These are phyloP conservation scores for Pholiota conissans DNA, from an alignment of 768 basidiomycete species.

Conservation along the genomic window DNA sequence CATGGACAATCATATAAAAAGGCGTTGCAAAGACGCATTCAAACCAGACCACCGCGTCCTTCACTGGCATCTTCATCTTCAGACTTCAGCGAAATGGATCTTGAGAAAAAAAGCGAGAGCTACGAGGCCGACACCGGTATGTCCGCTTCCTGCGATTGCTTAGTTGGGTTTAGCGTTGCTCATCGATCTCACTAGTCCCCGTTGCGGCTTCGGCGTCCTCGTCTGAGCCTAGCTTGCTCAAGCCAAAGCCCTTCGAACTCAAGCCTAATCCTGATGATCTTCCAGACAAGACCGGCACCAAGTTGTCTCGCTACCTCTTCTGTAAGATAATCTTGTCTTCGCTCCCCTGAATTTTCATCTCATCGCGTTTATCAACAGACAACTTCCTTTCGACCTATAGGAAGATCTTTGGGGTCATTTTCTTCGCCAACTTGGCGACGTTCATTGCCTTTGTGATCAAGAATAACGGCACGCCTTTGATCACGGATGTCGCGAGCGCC, in stretches of 20 bases:
- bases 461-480: conserved; percentile 31
- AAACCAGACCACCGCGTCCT: neutral
- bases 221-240: conserved; percentile 22
- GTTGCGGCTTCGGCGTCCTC: conserved; percentile 18
- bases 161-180: neutral
- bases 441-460: conserved; percentile 40
- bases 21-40: neutral
- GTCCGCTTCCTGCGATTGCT: neutral
- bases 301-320: conserved; percentile 11
- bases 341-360: conserved; percentile 28
- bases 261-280: conserved; percentile 31
- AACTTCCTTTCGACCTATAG: conserved; percentile 45
- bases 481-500: conserved; percentile 38
- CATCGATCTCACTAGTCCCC: neutral
- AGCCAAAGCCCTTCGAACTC: conserved; percentile 21
- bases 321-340: conserved; percentile 30
- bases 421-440: conserved; percentile 47
- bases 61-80: neutral
- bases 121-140: neutral
- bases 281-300: conserved; percentile 15
- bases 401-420: conserved; percentile 53
- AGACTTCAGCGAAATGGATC: neutral
- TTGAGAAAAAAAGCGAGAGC: conserved; percentile 1
- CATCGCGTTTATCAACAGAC: conserved; percentile 8
- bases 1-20: conserved; percentile 1